Evolutionary conservation across 495 filamentous ascomycete genomes (phyloP).

Genomic region (Trichoderma parareesei): DNA sequence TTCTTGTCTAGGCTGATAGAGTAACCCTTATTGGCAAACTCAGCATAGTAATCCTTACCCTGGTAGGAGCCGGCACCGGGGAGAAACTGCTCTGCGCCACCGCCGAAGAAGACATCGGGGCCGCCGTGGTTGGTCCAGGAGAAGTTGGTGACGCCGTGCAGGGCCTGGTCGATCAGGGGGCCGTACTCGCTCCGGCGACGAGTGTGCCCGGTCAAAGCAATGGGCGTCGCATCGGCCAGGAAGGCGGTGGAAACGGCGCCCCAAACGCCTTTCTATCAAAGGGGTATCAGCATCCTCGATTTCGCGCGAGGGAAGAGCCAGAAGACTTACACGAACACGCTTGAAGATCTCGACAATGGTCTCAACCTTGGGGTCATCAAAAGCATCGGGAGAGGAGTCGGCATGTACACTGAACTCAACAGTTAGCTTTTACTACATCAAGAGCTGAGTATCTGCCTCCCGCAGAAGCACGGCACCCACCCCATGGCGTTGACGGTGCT

Average conservation of each 20-base stretch:
- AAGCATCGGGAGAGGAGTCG: conserved; percentile 54
- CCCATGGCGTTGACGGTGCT: conserved; percentile 63
- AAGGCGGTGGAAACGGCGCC: conserved; percentile 57
- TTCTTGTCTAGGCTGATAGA: conserved; percentile 59
- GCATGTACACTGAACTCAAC: conserved; percentile 47
- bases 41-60: conserved; percentile 57
- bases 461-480: conserved; percentile 30
- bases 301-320: conserved; percentile 4
- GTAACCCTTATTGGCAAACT: conserved; percentile 59
- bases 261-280: conserved; percentile 33
- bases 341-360: conserved; percentile 63
- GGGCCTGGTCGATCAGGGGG: conserved; percentile 51
- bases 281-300: conserved; percentile 9
- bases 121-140: conserved; percentile 60
- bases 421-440: no score
- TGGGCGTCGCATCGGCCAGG: conserved; percentile 67
- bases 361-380: conserved; percentile 72
- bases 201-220: conserved; percentile 58
- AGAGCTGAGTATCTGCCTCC: not conserved
- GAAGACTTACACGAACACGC: conserved; percentile 51
- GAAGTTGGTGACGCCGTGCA: conserved; percentile 53
- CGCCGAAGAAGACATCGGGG: conserved; percentile 65
- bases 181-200: conserved; percentile 53
- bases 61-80: conserved; percentile 44
- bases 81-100: conserved; percentile 65